phyloP scores from a whole-genome alignment of 306 rosid genomes.

The Inga leiocalycina region DNA sequence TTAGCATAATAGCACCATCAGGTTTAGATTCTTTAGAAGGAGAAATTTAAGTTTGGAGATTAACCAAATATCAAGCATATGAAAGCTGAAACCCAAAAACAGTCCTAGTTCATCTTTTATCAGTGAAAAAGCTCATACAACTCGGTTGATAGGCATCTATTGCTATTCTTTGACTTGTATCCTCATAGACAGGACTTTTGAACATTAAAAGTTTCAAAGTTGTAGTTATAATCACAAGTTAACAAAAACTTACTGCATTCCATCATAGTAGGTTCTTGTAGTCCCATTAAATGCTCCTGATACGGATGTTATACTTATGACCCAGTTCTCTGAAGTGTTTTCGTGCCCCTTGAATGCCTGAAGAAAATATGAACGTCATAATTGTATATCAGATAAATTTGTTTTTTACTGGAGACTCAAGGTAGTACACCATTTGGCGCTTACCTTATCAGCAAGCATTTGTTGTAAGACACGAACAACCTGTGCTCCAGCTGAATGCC shows the following conservation, averaged over 20 bases:
- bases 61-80: neutral
- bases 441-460: conserved; percentile 97
- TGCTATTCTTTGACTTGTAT: neutral
- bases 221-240: conserved; percentile 12
- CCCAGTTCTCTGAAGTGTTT: conserved; percentile 83
- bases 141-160: neutral
- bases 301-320: conserved; percentile 75
- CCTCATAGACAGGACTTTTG: neutral
- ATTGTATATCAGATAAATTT: conserved; percentile 7
- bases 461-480: conserved; percentile 92
- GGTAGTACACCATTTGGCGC: conserved; percentile 18
- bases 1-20: conserved; percentile 34
- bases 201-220: neutral
- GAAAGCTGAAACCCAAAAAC: neutral
- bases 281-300: conserved; percentile 99
- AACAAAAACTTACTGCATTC: conserved; percentile 82
- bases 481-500: conserved; percentile 97
- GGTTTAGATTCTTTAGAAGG: conserved; percentile 1
- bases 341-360: conserved; percentile 87
- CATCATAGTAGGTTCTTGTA: conserved; percentile 90
- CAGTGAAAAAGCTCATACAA: neutral
- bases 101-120: neutral
- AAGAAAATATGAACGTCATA: conserved; percentile 30
- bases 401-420: neutral
- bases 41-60: neutral